Percentiles rank a stretch among this genome's conserved stretches.
Conservation (phyloP, 257 asterid genomes). For the Gentiana straminea region DNA sequence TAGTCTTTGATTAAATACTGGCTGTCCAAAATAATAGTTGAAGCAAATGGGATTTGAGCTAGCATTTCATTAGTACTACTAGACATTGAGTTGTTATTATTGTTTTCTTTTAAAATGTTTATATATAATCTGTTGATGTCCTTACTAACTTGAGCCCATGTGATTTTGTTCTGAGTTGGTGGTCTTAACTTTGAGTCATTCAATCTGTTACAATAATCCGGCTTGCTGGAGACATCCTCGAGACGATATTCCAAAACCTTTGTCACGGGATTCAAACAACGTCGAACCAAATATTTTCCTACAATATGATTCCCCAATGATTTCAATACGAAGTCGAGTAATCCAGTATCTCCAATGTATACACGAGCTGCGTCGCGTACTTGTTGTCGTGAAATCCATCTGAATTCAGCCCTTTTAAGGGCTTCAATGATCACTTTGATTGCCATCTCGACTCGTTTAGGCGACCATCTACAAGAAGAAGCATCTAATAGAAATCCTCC, state of each 20-base stretch:
- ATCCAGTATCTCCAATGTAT: conserved; percentile 86
- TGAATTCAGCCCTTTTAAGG: conserved; percentile 53
- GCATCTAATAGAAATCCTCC: conserved; percentile 55
- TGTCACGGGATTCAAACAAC: conserved; percentile 85
- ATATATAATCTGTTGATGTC: conserved; percentile 51
- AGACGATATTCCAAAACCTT: conserved; percentile 81
- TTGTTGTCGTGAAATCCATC: conserved; percentile 89
- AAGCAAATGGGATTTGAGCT: conserved; percentile 36
- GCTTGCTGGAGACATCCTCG: conserved; percentile 66
- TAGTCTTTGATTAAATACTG: conserved; percentile 56
- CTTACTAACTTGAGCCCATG: conserved; percentile 63
- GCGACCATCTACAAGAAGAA: conserved; percentile 91
- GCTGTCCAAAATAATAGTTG: conserved; percentile 66
- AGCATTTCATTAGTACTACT: conserved; percentile 11
- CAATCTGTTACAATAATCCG: conserved; percentile 17
- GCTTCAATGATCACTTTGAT: conserved; percentile 86
- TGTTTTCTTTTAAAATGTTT: conserved; percentile 29
- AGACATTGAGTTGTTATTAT: conserved; percentile 18
- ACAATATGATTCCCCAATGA: conserved; percentile 88
- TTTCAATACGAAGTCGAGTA: conserved; percentile 86
- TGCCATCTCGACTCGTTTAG: conserved; percentile 90
- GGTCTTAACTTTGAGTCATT: conserved; percentile 28
- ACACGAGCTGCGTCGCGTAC: conserved; percentile 82
- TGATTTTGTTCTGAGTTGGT: conserved; percentile 21
- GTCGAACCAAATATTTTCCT: conserved; percentile 72